phyloP scores from a whole-genome alignment of 495 filamentous ascomycete genomes.

The Arthonia radiata region DNA sequence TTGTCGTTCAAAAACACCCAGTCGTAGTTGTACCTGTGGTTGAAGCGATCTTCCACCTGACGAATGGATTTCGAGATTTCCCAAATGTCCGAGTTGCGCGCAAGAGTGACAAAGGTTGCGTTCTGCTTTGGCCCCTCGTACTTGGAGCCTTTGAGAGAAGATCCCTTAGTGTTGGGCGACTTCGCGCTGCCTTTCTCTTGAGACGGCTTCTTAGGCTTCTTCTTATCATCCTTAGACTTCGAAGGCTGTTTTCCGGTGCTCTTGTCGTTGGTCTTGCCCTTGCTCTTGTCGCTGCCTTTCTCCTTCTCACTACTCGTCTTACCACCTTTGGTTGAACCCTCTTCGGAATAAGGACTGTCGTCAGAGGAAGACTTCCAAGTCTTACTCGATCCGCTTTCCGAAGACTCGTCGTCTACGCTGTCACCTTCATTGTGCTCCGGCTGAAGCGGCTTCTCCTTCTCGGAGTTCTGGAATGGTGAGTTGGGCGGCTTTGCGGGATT shows the following conservation, averaged over 20 bases:
- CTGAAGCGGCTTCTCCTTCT: conserved; percentile 1
- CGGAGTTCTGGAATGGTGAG: conserved; percentile 1
- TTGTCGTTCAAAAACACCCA: conserved; percentile 98
- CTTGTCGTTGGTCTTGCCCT: background rate
- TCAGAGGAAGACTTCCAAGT: conserved; percentile 8
- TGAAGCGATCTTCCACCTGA: conserved; percentile 91
- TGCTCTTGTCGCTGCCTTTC: no score
- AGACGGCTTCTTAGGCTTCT: background rate
- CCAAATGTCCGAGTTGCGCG: conserved; percentile 83
- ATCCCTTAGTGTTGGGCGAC: background rate
- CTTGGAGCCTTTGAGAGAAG: conserved; percentile 7
- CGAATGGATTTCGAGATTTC: conserved; percentile 89
- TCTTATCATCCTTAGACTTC: background rate
- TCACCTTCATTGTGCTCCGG: background rate
- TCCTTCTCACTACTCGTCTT: no score
- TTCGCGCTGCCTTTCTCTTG: background rate
- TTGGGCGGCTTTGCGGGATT: conserved; percentile 2
- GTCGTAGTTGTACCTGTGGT: conserved; percentile 84
- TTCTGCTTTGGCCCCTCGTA: conserved; percentile 53
- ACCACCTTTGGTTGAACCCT: no score
- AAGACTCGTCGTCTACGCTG: background rate
- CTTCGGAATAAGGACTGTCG: no score
- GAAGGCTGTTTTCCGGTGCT: background rate
- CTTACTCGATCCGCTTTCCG: background rate
- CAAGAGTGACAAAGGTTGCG: conserved; percentile 88